phyloP scores from a whole-genome alignment of 768 basidiomycete genomes.

The Mycena sanguinolenta region DNA sequence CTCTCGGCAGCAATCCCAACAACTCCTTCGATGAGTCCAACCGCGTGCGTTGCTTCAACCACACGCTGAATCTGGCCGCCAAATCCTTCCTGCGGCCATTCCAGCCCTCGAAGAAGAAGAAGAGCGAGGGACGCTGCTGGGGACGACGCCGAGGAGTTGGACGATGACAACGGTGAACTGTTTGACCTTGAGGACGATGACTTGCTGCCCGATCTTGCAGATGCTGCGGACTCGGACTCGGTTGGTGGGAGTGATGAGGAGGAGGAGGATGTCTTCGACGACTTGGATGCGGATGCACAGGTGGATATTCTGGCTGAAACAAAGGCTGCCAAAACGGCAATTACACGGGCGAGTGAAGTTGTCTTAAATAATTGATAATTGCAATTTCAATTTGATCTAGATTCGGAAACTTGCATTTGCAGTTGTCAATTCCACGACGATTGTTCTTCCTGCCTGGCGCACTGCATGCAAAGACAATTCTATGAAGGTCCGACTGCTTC shows the following conservation, averaged over 20 bases:
- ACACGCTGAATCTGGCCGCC: neutral
- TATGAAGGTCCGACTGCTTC: slow-evolving; percentile 41
- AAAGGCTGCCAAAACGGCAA: neutral
- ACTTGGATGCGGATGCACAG: neutral
- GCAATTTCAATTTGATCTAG: slow-evolving; percentile 14
- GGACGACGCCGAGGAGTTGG: neutral
- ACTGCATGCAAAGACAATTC: slow-evolving; percentile 6
- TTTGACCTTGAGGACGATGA: neutral
- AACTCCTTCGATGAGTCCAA: neutral
- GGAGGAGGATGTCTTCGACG: neutral
- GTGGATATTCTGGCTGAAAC: neutral
- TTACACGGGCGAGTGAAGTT: neutral
- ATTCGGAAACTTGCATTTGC: slow-evolving; percentile 40
- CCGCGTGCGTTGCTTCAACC: neutral
- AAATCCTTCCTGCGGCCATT: neutral
- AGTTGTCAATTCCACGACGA: slow-evolving; percentile 46
- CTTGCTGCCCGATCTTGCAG: neutral
- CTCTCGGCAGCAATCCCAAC: neutral
- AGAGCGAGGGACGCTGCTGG: neutral
- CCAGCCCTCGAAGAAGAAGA: neutral
- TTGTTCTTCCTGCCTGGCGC: slow-evolving; percentile 48
- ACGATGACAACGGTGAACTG: neutral
- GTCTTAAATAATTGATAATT: neutral
- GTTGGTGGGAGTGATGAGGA: neutral
- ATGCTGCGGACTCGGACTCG: neutral